phyloP scores from a whole-genome alignment of 176 grass and related monocot species.

The Thalia dealbata region DNA sequence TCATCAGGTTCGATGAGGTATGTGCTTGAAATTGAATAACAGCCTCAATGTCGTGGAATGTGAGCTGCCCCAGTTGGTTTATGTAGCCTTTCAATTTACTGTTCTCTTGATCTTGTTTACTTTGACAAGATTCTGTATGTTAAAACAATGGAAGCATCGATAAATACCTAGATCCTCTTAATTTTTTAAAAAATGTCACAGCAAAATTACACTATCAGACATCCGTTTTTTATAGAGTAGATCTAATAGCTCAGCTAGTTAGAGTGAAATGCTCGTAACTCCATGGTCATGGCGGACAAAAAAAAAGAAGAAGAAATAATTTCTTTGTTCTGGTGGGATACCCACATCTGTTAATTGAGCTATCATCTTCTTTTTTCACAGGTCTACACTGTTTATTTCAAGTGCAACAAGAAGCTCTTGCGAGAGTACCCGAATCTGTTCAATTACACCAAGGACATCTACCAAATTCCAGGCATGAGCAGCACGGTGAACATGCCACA shows the following conservation, averaged over 20 bases:
- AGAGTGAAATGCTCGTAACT: no score
- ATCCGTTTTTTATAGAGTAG: no score
- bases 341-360: background rate
- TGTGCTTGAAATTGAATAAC: background rate
- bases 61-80: background rate
- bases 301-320: no score
- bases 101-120: background rate
- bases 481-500: slow-evolving; percentile 68
- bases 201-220: no score
- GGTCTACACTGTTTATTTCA: slow-evolving; percentile 92
- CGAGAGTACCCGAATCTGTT: slow-evolving; percentile 75
- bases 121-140: no score
- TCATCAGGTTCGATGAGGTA: slow-evolving; percentile 99
- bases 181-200: no score
- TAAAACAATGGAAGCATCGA: no score
- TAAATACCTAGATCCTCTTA: no score
- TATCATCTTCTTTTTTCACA: background rate
- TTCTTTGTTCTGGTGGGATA: no score
- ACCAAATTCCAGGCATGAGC: slow-evolving; percentile 64
- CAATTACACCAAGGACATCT: slow-evolving; percentile 95
- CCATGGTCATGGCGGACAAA: no score
- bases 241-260: no score
- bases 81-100: no score
- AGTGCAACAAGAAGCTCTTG: slow-evolving; percentile 88
- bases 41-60: background rate